Percentiles rank a stretch among this genome's conserved stretches.
Evolutionary conservation across 2,329 filamentous ascomycete species (phyloP).

Genomic region (Westerdykella sp.): DNA sequence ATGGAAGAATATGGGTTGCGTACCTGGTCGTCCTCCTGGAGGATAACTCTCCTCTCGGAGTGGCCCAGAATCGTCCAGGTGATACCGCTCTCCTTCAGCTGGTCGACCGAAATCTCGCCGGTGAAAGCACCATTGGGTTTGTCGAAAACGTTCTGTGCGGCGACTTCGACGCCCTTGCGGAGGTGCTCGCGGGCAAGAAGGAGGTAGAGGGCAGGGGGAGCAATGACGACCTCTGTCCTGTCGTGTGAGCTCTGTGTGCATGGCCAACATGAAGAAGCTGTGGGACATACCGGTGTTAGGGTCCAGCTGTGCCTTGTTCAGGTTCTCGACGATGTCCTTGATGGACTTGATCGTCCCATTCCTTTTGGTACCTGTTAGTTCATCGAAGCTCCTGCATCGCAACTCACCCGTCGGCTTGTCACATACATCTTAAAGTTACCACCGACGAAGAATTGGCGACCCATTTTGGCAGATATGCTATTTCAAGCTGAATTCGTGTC

Average conservation of each 20-base stretch:
- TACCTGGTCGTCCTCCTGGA: constrained; percentile 73
- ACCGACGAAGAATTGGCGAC: constrained; percentile 94
- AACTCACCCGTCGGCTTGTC: constrained; percentile 19
- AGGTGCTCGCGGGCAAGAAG: constrained; percentile 75
- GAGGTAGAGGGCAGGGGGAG: constrained; percentile 87
- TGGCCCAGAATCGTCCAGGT: constrained; percentile 90
- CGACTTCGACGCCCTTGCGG: constrained; percentile 70
- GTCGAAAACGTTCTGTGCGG: constrained; percentile 95
- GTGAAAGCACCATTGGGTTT: constrained; percentile 96
- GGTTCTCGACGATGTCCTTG: constrained; percentile 80
- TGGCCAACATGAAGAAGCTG: background rate
- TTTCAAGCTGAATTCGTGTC: constrained; percentile 3
- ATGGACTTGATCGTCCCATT: constrained; percentile 89
- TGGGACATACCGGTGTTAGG: constrained; percentile 59
- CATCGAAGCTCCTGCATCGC: background rate
- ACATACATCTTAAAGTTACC: constrained; percentile 98
- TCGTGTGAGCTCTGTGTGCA: background rate
- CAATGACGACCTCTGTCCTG: constrained; percentile 78
- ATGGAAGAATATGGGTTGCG: constrained; percentile 8
- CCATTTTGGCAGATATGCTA: constrained; percentile 58
- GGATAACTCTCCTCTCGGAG: constrained; percentile 86
- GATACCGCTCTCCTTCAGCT: constrained; percentile 84
- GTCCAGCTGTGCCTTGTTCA: constrained; percentile 81
- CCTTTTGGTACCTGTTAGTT: constrained; percentile 47
- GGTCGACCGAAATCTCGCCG: constrained; percentile 87